These are phyloP conservation scores for Cardiospermum halicacabum DNA, from an alignment of 345 rosid species.

Conservation along the genomic window DNA sequence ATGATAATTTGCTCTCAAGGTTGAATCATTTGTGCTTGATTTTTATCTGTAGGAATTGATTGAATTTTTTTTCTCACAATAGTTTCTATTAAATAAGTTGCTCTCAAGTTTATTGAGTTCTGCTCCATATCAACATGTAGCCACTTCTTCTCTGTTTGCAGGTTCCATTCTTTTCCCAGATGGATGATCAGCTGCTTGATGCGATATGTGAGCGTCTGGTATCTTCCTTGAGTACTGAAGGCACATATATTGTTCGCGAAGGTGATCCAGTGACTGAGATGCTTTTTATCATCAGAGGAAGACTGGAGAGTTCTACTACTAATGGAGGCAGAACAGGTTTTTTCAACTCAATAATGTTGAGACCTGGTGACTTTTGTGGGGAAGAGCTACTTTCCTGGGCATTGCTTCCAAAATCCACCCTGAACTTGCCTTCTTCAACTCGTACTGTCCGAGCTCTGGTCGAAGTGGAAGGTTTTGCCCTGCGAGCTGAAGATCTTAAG, in stretches of 20 bases:
- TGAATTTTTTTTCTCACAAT: neutral
- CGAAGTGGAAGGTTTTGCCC: constrained; percentile 95
- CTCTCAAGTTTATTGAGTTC: neutral
- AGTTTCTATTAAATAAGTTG: neutral
- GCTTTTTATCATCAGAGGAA: constrained; percentile 86
- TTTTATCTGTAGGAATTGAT: neutral
- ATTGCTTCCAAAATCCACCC: constrained; percentile 68
- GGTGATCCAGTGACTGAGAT: constrained; percentile 90
- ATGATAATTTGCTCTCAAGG: neutral
- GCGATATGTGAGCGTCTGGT: constrained; percentile 90
- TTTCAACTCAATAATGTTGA: constrained; percentile 72
- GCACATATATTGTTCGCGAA: constrained; percentile 83
- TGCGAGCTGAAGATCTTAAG: constrained; percentile 84
- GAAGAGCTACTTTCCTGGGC: constrained; percentile 98
- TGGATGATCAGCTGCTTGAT: constrained; percentile 95
- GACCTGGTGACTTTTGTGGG: constrained; percentile 92
- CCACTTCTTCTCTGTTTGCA: constrained; percentile 23
- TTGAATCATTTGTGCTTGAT: neutral
- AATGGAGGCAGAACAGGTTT: constrained; percentile 94
- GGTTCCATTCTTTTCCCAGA: constrained; percentile 93
- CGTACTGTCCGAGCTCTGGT: constrained; percentile 80
- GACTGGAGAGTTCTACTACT: constrained; percentile 86
- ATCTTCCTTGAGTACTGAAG: constrained; percentile 75
- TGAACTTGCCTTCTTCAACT: constrained; percentile 80
- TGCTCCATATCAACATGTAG: neutral